phyloP scores from a whole-genome alignment of 1,284 basidiomycete genomes.

The Xerocomus nothofagi region DNA sequence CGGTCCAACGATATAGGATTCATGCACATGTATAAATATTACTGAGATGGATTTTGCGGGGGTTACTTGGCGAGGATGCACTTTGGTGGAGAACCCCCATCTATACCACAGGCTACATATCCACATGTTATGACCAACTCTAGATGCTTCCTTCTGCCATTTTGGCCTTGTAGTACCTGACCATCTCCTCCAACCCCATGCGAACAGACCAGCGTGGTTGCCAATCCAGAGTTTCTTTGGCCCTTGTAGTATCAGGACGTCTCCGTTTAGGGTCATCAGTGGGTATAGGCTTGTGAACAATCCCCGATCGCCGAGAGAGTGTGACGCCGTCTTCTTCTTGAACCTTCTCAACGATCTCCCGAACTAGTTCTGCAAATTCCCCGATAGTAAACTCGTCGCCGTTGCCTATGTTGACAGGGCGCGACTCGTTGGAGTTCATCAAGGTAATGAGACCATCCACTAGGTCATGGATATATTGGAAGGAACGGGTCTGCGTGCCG shows the following conservation, averaged over 20 bases:
- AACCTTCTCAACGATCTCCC: slow-evolving; percentile 87
- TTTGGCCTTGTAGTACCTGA: slow-evolving; percentile 86
- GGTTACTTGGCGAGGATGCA: not conserved
- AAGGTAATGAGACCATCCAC: slow-evolving; percentile 83
- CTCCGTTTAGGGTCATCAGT: slow-evolving; percentile 94
- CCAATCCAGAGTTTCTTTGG: slow-evolving; percentile 86
- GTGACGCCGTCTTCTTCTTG: slow-evolving; percentile 77
- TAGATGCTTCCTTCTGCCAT: slow-evolving; percentile 80
- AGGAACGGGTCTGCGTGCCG: slow-evolving; percentile 92
- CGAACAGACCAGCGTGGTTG: slow-evolving; percentile 89
- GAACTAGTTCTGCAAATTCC: slow-evolving; percentile 85
- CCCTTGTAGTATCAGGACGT: slow-evolving; percentile 89
- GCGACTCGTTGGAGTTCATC: slow-evolving; percentile 89
- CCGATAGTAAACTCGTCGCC: slow-evolving; percentile 93
- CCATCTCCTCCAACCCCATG: slow-evolving; percentile 94
- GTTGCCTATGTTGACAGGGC: slow-evolving; percentile 95
- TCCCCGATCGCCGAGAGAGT: slow-evolving; percentile 58
- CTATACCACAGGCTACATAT: not conserved
- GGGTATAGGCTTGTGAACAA: slow-evolving; percentile 85
- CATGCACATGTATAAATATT: slow-evolving; percentile 17
- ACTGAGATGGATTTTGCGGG: not conserved
- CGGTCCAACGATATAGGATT: too few species aligned
- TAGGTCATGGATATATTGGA: slow-evolving; percentile 90
- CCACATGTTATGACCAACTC: not conserved
- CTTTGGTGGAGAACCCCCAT: not conserved